A percentile compares a stretch with the other conserved stretches of the same genome.
phyloP scores from a whole-genome alignment of 164 flowering plant species.

The Malania oleifera region DNA sequence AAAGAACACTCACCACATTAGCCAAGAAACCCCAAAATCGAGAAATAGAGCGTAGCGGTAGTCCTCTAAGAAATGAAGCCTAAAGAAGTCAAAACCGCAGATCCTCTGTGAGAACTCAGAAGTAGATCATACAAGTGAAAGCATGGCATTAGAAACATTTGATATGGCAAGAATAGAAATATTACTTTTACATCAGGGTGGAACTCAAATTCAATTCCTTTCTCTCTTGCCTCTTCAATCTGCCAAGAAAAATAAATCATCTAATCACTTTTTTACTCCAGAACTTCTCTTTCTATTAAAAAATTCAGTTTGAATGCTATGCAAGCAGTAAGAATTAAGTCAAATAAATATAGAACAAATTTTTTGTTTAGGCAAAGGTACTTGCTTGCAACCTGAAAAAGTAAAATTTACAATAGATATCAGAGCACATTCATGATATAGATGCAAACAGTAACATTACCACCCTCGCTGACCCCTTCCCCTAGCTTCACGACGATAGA shows the following conservation, averaged over 20 bases:
- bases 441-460: too few relatives aligned
- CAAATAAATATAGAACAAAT: too few relatives aligned
- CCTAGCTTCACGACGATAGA: too few relatives aligned
- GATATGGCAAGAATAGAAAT: not conserved
- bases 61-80: slow-evolving; percentile 74
- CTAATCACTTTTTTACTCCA: not conserved
- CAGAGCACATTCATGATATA: too few relatives aligned
- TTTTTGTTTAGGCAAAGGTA: too few relatives aligned
- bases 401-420: too few relatives aligned
- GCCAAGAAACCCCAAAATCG: slow-evolving; percentile 79
- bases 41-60: slow-evolving; percentile 87
- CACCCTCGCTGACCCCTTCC: too few relatives aligned
- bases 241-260: slow-evolving; percentile 15
- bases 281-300: too few relatives aligned
- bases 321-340: too few relatives aligned
- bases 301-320: too few relatives aligned
- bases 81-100: slow-evolving; percentile 20
- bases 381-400: too few relatives aligned
- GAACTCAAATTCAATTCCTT: slow-evolving; percentile 73
- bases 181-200: slow-evolving; percentile 84
- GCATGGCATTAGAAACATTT: not conserved
- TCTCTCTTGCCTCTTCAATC: slow-evolving; percentile 77
- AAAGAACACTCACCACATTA: slow-evolving; percentile 52
- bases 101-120: slow-evolving; percentile 11
- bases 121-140: slow-evolving; percentile 4